A percentile compares a stretch with the other conserved stretches of the same genome.
These are phyloP conservation scores for Colletotrichum paranaense DNA, from an alignment of 2,329 filamentous ascomycete species.

Conservation along the genomic window DNA sequence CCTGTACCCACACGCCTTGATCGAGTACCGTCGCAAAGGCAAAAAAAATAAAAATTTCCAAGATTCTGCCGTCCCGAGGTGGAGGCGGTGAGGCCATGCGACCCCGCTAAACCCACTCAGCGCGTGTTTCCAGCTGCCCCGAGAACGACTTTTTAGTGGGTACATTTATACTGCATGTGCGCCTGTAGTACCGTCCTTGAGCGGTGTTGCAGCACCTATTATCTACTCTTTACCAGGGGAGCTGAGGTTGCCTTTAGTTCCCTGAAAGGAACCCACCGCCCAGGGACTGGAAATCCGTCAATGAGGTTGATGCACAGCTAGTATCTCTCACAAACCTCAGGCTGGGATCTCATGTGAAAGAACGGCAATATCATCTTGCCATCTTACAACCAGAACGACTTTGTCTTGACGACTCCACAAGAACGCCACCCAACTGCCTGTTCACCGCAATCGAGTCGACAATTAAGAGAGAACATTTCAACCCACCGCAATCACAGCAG, in stretches of 20 bases:
- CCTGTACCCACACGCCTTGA: background rate
- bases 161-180: background rate
- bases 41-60: constrained; percentile 42
- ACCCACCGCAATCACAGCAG: background rate
- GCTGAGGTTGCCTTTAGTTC: background rate
- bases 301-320: background rate
- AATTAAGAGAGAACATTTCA: background rate
- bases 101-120: constrained; percentile 20
- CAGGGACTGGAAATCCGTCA: background rate
- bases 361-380: background rate
- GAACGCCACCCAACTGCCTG: background rate
- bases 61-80: constrained; percentile 33
- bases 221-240: too few species aligned
- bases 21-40: constrained; percentile 32
- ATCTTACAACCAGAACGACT: background rate
- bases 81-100: constrained; percentile 26
- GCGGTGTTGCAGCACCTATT: constrained; percentile 2
- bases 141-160: constrained; percentile 22
- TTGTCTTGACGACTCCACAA: background rate
- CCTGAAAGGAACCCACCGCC: too few species aligned
- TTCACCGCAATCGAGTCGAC: background rate
- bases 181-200: background rate
- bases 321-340: background rate
- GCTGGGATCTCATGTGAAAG: background rate
- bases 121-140: background rate